Evolutionary conservation across 2,329 filamentous ascomycete genomes (phyloP), one percentile per base, ranked within the genome.

Genomic region (Botryosphaeria dothidea): DNA sequence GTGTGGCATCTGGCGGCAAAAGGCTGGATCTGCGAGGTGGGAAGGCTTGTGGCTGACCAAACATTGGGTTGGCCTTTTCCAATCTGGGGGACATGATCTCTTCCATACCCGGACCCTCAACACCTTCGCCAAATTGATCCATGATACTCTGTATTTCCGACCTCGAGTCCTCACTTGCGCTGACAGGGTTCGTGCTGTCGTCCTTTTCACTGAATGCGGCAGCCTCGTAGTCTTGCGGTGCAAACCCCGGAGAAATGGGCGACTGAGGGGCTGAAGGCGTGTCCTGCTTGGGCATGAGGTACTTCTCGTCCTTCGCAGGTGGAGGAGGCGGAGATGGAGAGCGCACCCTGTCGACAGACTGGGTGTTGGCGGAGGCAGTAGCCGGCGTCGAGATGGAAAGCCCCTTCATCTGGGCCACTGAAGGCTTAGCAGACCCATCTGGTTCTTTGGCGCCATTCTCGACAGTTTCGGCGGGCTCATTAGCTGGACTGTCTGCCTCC

Each of bases 91-190:
- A 97, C 92, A 97, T 96, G 73, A 97, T 92, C 76, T 96, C 92
- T 58, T 94, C 89, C 67, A 86, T 88, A 4, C 85, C 89, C 1
- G 88, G 90, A 0, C 89, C 91, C 60, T 88, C 87, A 29, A 87
- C 87, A 58, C 87, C 87, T 73, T 92, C 88, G 70, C 90, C 89
- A 71, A 98, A 98, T 78, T 98, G 95, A 68, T 92, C 92, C 92
- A 99, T 98, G 75, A 99, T 98, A 74, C 86, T 96, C 78, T 97
- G 92, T 66, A 99, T 97, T 80, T 99, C 95, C 5, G 90, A 89
- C 66, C 88, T 87, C 1, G 91, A 92, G 60, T 87, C 88, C 58
- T 86, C 86, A 13, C 76, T 72, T 21, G 75, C 76, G 58, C 93
- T 88, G 23, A 86, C 85, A 66, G 76, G 74, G 51, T 70, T 71